A percentile compares a stretch with the other conserved stretches of the same genome.
phyloP scores from a whole-genome alignment of 176 grass and related monocot genomes.

The Saccharum spontaneum region DNA sequence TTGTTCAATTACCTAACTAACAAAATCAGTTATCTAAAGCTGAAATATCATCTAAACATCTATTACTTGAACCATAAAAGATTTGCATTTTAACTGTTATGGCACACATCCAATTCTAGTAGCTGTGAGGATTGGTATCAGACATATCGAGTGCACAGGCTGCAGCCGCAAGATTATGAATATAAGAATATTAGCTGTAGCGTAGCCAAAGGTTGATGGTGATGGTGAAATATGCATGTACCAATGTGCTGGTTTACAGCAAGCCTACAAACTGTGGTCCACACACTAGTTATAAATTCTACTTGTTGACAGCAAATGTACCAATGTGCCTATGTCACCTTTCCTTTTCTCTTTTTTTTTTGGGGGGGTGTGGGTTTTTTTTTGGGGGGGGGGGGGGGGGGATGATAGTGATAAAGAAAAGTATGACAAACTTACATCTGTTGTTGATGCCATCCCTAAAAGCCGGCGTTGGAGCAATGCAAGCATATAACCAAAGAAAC shows the following conservation, averaged over 20 bases:
- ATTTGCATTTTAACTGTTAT: not conserved
- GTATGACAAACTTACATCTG: slow-evolving; percentile 56
- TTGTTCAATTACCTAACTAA: not conserved
- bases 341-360: not conserved
- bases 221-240: slow-evolving; percentile 1
- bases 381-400: no score
- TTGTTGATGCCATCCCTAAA: slow-evolving; percentile 66
- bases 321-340: not conserved
- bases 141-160: not conserved
- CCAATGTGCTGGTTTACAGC: slow-evolving; percentile 9
- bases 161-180: slow-evolving; percentile 20
- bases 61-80: not conserved
- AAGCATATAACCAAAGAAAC: slow-evolving; percentile 98
- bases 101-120: not conserved
- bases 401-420: not conserved
- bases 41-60: not conserved
- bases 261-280: slow-evolving; percentile 3
- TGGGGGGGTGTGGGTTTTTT: not conserved
- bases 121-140: not conserved
- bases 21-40: not conserved
- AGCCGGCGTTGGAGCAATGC: slow-evolving; percentile 79
- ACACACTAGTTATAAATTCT: slow-evolving; percentile 30
- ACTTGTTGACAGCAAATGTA: not conserved
- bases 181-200: not conserved
- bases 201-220: not conserved